Conservation (phyloP, 2,329 filamentous ascomycete genomes). For the Mariannaea sp. region DNA sequence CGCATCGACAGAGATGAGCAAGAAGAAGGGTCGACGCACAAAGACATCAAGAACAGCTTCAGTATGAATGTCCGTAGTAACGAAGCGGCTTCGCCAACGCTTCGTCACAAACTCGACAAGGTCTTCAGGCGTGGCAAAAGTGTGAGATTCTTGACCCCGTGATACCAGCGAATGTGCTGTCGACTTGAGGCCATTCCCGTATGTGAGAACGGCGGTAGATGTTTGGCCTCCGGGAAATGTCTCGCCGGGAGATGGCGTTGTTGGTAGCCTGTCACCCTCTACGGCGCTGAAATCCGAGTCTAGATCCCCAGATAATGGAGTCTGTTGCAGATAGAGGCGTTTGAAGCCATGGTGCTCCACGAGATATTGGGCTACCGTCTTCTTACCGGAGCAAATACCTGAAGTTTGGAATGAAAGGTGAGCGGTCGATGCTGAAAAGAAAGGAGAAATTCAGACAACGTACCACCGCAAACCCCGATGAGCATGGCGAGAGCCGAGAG, state of each 20-base stretch:
- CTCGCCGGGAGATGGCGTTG: slow-evolving; percentile 18
- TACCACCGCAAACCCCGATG: slow-evolving; percentile 77
- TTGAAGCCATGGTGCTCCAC: slow-evolving; percentile 83
- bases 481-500: slow-evolving; percentile 59
- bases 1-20: slow-evolving; percentile 89
- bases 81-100: slow-evolving; percentile 82
- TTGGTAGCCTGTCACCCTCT: slow-evolving; percentile 16
- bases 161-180: slow-evolving; percentile 36
- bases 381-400: slow-evolving; percentile 95
- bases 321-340: slow-evolving; percentile 63
- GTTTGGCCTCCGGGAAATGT: slow-evolving; percentile 34
- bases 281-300: slow-evolving; percentile 18
- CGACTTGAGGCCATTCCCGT: slow-evolving; percentile 33
- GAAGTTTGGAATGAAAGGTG: slow-evolving; percentile 21
- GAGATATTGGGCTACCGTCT: slow-evolving; percentile 85
- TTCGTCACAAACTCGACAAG: slow-evolving; percentile 86
- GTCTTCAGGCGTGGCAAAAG: slow-evolving; percentile 66
- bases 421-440: slow-evolving; percentile 1
- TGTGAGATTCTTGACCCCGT: slow-evolving; percentile 35
- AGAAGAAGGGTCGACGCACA: slow-evolving; percentile 83
- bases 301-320: slow-evolving; percentile 10
- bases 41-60: slow-evolving; percentile 76
- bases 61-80: slow-evolving; percentile 81
- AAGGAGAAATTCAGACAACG: slow-evolving; percentile 25
- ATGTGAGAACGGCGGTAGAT: slow-evolving; percentile 35